Percentiles rank a stretch among this genome's conserved stretches.
Conservation (phyloP, 2,329 filamentous ascomycete species). For the Neonectria coccinea region DNA sequence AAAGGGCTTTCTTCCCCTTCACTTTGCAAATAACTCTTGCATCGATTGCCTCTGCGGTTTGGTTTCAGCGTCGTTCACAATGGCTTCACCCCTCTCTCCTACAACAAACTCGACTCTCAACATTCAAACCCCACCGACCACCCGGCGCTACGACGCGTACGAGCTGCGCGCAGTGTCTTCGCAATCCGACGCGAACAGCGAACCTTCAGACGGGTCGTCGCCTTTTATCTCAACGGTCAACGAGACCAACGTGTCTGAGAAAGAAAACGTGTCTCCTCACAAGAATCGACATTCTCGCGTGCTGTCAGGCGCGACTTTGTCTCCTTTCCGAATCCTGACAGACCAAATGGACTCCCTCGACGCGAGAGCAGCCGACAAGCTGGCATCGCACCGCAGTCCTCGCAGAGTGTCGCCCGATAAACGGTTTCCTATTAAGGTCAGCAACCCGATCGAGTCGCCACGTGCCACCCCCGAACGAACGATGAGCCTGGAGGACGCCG, state of each 20-base stretch:
- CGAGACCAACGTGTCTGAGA: slow-evolving; percentile 50
- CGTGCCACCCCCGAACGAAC: slow-evolving; percentile 51
- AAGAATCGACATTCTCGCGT: slow-evolving; percentile 66
- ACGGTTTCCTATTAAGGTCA: slow-evolving; percentile 71
- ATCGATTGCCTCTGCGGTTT: slow-evolving; percentile 29
- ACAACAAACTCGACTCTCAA: slow-evolving; percentile 43
- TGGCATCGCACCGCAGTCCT: slow-evolving; percentile 56
- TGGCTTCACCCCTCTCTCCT: slow-evolving; percentile 46
- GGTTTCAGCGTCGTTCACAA: slow-evolving; percentile 39
- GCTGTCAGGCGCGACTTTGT: slow-evolving; percentile 67
- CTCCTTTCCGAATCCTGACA: slow-evolving; percentile 67
- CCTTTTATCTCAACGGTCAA: slow-evolving; percentile 47
- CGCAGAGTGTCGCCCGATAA: slow-evolving; percentile 65
- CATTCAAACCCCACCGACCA: slow-evolving; percentile 41
- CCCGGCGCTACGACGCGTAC: slow-evolving; percentile 39
- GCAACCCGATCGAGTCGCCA: slow-evolving; percentile 45
- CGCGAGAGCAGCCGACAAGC: slow-evolving; percentile 36
- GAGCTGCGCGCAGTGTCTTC: slow-evolving; percentile 39
- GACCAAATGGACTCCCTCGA: slow-evolving; percentile 47
- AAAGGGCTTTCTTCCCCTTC: slow-evolving; percentile 20
- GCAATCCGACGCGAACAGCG: slow-evolving; percentile 29
- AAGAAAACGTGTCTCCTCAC: slow-evolving; percentile 61
- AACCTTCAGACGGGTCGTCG: slow-evolving; percentile 39
- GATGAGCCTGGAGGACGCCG: slow-evolving; percentile 64
- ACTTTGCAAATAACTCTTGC: slow-evolving; percentile 19